Percentiles rank a stretch among this genome's conserved stretches.
Evolutionary conservation across 768 basidiomycete genomes (phyloP).

Genomic region (Lactarius pseudohatsudake): DNA sequence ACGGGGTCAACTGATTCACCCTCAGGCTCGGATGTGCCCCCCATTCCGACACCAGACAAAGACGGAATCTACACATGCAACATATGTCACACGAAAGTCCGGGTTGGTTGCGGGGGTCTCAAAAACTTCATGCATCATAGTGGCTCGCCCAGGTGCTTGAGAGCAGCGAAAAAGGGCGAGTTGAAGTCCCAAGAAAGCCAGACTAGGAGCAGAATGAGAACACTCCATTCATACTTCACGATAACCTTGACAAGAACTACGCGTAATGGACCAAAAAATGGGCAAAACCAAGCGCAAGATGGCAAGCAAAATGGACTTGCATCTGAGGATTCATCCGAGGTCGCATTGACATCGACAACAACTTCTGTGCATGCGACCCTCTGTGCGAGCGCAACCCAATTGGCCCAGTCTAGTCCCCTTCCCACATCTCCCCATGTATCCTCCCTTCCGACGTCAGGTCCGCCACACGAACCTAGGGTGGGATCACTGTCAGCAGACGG

Average conservation of each 20-base stretch:
- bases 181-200: too few species aligned
- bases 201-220: neutral
- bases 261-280: too few species aligned
- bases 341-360: too few species aligned
- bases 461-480: too few species aligned
- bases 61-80: neutral
- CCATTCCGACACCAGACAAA: neutral
- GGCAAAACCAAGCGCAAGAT: too few species aligned
- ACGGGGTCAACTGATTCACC: conserved; percentile 43
- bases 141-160: neutral
- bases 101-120: neutral
- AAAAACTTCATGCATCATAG: neutral
- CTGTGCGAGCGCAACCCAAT: too few species aligned
- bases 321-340: neutral
- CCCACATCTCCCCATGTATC: too few species aligned
- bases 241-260: neutral
- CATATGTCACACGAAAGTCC: neutral
- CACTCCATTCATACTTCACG: neutral
- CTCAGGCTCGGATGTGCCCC: too few species aligned
- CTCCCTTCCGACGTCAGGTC: too few species aligned
- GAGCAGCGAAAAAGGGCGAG: neutral
- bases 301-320: neutral
- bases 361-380: too few species aligned
- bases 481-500: too few species aligned
- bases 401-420: too few species aligned